Base-by-base conservation (phyloP, 108 stramenopile species). In the Cyclotella sp. region DNA sequence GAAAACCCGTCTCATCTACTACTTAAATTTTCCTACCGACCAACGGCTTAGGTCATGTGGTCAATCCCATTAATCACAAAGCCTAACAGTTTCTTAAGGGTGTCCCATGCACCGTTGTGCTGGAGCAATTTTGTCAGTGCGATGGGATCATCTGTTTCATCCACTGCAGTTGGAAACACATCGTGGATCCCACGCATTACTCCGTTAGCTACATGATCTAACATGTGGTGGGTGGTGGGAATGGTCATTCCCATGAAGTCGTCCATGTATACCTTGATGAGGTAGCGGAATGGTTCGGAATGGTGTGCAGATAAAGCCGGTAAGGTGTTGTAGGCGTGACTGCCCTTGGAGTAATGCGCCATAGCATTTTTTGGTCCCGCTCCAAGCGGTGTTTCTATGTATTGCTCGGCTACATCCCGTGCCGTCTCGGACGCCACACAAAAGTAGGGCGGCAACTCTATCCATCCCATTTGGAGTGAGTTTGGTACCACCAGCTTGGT, bases 221-320 rank as follows among this genome's bases (percentile, higher is more conserved):
- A 8, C 6, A 19, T 16, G 16, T 8, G n/a, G 49, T 1, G 49
- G n/a, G 6, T 19, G 8, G n/a, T 19, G 8, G 16, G 49, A 19
- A 51, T 51, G 16, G 49, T 8, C 49, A 51, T 19, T 51, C 49
- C 49, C n/a, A 51, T 51, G 49, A 51, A 51, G 19, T 51, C 49
- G 8, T 51, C 49, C 49, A 7, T 8, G 19, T 51, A 51, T 1
- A 51, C 49, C 8, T 51, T 8, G 19, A 51, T 8, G 8, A 51
- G 34, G 34, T 34, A 34, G 2, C 34, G 3, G 19, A 19, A 51
- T 7, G 49, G n/a, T 1, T 19, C 49, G 1, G n/a, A 7, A 19
- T 51, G 6, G 3, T 3, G 3, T 16, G 16, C 49, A 8, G n/a
- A 51, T 3, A 19, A 7, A 3, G 3, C 49, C 3, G 49, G 49